These are phyloP conservation scores for Phytophthora megakarya DNA, from an alignment of 352 stramenopile species.

Conservation along the genomic window DNA sequence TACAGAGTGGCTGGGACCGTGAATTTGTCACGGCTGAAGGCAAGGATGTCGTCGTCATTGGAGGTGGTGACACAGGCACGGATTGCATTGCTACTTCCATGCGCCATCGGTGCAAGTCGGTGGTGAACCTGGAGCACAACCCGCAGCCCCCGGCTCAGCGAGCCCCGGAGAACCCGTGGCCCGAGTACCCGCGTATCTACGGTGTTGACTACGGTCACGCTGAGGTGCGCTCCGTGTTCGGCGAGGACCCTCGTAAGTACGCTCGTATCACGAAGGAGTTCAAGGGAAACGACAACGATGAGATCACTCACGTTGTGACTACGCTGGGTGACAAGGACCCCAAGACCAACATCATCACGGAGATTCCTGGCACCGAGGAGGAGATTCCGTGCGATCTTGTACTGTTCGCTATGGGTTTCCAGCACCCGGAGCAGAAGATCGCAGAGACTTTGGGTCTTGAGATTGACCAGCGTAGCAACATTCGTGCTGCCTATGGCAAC, in stretches of 20 bases:
- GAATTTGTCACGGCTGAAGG: slow-evolving; percentile 96
- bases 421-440: slow-evolving; percentile 93
- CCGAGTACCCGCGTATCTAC: slow-evolving; percentile 97
- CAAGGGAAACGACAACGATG: slow-evolving; percentile 72
- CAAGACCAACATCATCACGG: slow-evolving; percentile 71
- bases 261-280: slow-evolving; percentile 78
- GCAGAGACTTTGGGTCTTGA: slow-evolving; percentile 89
- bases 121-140: slow-evolving; percentile 98
- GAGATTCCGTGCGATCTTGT: slow-evolving; percentile 95
- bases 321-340: slow-evolving; percentile 59
- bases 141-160: slow-evolving; percentile 89
- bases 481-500: slow-evolving; percentile 92
- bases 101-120: slow-evolving; percentile 95
- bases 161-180: slow-evolving; percentile 96
- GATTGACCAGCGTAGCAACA: slow-evolving; percentile 95
- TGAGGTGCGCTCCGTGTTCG: slow-evolving; percentile 92
- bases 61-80: slow-evolving; percentile 96
- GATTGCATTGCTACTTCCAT: slow-evolving; percentile 99
- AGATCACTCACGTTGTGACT: slow-evolving; percentile 81
- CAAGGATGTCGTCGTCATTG: slow-evolving; percentile 98
- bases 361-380: slow-evolving; percentile 89
- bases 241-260: slow-evolving; percentile 90
- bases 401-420: slow-evolving; percentile 98
- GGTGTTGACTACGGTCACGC: slow-evolving; percentile 98
- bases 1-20: slow-evolving; percentile 95